Evolutionary conservation across 805 yeast genomes (phyloP), one percentile per base, ranked within the genome.

Genomic region (Kuraishia floccosa): DNA sequence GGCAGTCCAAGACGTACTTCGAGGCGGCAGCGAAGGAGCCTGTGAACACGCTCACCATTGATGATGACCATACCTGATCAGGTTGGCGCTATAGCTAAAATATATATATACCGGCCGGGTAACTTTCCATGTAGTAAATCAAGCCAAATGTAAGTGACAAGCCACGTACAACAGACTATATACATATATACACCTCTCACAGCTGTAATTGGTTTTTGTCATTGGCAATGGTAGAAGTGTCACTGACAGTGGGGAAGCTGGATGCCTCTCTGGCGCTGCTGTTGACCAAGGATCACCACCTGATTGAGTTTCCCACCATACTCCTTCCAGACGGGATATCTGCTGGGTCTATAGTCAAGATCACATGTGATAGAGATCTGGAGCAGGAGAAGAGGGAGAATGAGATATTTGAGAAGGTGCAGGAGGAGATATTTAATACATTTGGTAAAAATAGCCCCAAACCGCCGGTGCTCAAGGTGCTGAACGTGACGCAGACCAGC

Each of bases 291-390:
- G 60, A 89, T 52, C 97, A 89, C 53, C 95, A 87, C 50, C 65
- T 89, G 38, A 87, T 91, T 40, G 98, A 91, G 48, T 91, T 89
- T 46, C 98, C 98, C n/a, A 85, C 97, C 3, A 75, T 89, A 35
- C 62, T 91, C 33, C 61, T 91, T 28, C 98, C 98, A 6, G 81
- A 78, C 42, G 87, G 89, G 24, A 91, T 87, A 22, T 68, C 72
- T 40, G 93, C 97, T 1, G 98, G 98, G 3, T 82, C 95, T 9
- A 80, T 91, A 32, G 84, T 91, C 30, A 80, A 79, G 44, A 77
- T 91, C 52, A 71, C 65, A 35, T 87, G 96, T 51, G 86, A 80
- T 31, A 77, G 82, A 39, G 93, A 87, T 47, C 44, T 63, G 3
- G 72, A 65, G 27, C 69, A 76, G 23, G 96, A 89, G 48, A 42